These are phyloP conservation scores for Lasiodiplodia sp. DNA, from an alignment of 2,329 filamentous ascomycete genomes.

Conservation along the genomic window DNA sequence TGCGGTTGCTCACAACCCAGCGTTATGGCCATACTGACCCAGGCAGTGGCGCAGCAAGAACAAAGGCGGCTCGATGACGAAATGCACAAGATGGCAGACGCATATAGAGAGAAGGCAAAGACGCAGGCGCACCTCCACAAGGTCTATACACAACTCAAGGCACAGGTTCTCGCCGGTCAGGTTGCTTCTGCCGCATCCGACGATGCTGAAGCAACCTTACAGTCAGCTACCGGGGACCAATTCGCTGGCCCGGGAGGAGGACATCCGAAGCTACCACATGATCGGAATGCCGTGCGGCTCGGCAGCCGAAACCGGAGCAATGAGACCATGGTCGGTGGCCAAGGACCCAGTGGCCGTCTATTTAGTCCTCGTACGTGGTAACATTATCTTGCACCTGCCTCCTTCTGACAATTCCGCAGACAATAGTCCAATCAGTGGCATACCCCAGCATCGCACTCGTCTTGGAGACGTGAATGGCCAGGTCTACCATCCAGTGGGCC, in stretches of 20 bases:
- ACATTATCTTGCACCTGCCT: not conserved
- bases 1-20: conserved; percentile 44
- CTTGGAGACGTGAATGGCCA: conserved; percentile 40
- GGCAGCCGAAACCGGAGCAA: conserved; percentile 22
- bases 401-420: conserved; percentile 33
- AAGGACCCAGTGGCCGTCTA: not conserved
- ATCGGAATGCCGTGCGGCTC: not conserved
- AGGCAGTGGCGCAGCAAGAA: conserved; percentile 64
- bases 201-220: conserved; percentile 43
- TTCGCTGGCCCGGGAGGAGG: conserved; percentile 37
- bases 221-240: conserved; percentile 38
- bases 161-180: conserved; percentile 61
- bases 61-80: conserved; percentile 71
- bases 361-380: conserved; percentile 2
- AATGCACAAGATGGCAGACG: conserved; percentile 73
- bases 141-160: conserved; percentile 64
- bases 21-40: conserved; percentile 1
- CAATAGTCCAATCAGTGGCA: conserved; percentile 36
- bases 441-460: conserved; percentile 39
- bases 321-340: conserved; percentile 27
- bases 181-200: conserved; percentile 64
- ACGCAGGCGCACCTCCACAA: conserved; percentile 73
- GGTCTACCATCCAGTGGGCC: conserved; percentile 34
- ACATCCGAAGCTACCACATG: not conserved
- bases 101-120: conserved; percentile 73